Evolutionary conservation across 192 early-diverging fungal genomes (phyloP).

Genomic region (Backusella psychrophila): DNA sequence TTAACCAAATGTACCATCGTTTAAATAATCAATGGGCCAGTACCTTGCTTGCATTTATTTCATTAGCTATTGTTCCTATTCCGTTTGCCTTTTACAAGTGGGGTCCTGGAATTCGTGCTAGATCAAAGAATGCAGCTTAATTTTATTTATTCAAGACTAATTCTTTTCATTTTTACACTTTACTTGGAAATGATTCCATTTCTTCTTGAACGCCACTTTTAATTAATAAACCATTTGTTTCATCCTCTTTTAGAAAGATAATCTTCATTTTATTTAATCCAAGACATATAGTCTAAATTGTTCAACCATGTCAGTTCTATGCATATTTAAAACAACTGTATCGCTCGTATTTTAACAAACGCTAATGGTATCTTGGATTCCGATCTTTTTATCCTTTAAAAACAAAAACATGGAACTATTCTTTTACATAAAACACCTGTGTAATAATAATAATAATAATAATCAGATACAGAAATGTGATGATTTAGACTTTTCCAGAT

Average conservation of each 20-base stretch:
- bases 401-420: background rate
- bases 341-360: background rate
- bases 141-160: background rate
- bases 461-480: too few species aligned
- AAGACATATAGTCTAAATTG: background rate
- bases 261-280: background rate
- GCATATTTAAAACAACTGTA: background rate
- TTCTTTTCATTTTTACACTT: background rate
- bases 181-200: background rate
- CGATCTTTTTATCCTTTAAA: background rate
- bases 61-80: constrained; percentile 30
- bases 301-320: background rate
- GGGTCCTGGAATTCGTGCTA: constrained; percentile 17
- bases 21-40: constrained; percentile 30
- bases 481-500: background rate
- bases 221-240: background rate
- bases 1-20: constrained; percentile 27
- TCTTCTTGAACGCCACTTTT: background rate
- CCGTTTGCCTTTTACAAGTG: constrained; percentile 29
- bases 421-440: background rate
- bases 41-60: constrained; percentile 27
- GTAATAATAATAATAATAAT: background rate
- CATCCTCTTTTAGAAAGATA: background rate
- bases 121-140: constrained; percentile 21
- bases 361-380: background rate